These are phyloP conservation scores for Trichoderma sp. DNA, from an alignment of 2,329 filamentous ascomycete species.

Conservation along the genomic window DNA sequence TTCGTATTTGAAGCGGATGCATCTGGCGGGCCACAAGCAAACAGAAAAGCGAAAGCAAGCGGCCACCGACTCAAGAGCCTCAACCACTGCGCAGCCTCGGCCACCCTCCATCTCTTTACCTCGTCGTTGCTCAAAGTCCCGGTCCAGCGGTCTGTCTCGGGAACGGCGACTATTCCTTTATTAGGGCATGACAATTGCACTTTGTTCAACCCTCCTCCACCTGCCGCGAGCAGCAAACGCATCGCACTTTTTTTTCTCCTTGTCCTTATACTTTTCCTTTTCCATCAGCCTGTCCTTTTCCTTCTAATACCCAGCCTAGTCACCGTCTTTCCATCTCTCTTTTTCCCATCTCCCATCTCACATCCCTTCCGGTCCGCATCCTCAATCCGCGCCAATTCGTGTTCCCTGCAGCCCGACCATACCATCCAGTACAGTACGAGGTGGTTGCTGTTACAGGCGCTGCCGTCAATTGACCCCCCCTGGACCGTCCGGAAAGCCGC, in stretches of 20 bases:
- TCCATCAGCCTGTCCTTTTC: background rate
- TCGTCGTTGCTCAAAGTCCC: background rate
- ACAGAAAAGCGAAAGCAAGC: background rate
- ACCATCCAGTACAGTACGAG: background rate
- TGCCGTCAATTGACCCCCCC: slow-evolving; percentile 20
- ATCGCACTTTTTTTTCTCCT: slow-evolving; percentile 14
- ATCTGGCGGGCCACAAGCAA: background rate
- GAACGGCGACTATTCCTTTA: slow-evolving; percentile 18
- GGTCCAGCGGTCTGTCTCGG: slow-evolving; percentile 18
- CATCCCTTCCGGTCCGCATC: background rate
- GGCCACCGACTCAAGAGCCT: background rate
- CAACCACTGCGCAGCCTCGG: slow-evolving; percentile 9
- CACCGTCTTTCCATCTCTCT: slow-evolving; percentile 10
- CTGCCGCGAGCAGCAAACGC: slow-evolving; percentile 17
- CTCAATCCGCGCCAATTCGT: background rate
- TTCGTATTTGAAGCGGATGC: background rate
- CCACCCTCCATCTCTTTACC: slow-evolving; percentile 12
- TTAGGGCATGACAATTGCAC: slow-evolving; percentile 18
- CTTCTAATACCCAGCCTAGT: slow-evolving; percentile 6
- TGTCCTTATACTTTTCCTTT: background rate
- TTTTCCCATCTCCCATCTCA: background rate
- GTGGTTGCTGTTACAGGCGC: background rate
- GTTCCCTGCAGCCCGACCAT: background rate
- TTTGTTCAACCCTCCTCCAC: slow-evolving; percentile 17
- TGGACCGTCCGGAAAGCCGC: slow-evolving; percentile 2